A percentile compares a stretch with the other conserved stretches of the same genome.
These are phyloP conservation scores for Yamadazyma olivae DNA, from an alignment of 805 yeast species.

Conservation along the genomic window DNA sequence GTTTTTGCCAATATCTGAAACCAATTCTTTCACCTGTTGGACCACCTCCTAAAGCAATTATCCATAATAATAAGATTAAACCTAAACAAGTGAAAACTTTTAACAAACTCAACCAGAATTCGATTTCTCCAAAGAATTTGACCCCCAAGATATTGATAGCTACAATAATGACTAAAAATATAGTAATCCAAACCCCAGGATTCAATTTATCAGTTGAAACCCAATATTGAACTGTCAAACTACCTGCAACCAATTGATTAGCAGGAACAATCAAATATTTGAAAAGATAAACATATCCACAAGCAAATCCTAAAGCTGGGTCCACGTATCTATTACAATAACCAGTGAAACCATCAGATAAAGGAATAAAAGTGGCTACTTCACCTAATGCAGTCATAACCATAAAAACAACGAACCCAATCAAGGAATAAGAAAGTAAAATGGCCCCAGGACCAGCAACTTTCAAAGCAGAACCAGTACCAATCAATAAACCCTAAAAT, in stretches of 20 bases:
- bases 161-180: conserved; percentile 41
- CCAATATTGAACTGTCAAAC: conserved; percentile 55
- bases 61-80: conserved; percentile 58
- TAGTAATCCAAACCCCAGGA: conserved; percentile 57
- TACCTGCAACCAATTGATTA: conserved; percentile 62
- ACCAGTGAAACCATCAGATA: conserved; percentile 64
- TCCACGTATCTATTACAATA: conserved; percentile 64
- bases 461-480: conserved; percentile 69
- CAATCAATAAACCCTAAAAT: conserved; percentile 61
- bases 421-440: conserved; percentile 62
- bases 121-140: conserved; percentile 52
- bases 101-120: conserved; percentile 61
- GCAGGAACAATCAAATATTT: conserved; percentile 57
- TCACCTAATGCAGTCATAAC: conserved; percentile 71
- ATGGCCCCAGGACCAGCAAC: conserved; percentile 68
- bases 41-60: conserved; percentile 75
- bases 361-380: conserved; percentile 64
- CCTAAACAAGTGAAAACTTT: conserved; percentile 67
- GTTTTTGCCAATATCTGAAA: conserved; percentile 66
- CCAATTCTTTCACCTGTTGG: conserved; percentile 73
- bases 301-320: conserved; percentile 64
- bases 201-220: conserved; percentile 42
- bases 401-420: conserved; percentile 69
- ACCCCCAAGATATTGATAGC: conserved; percentile 48
- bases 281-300: conserved; percentile 62